These are phyloP conservation scores for grape (Vitis vinifera) DNA, from an alignment of 164 flowering plant species.

Conservation along the genomic window ASM3070453v1 NC_081805.1:25078001-25078500, in stretches of 20 bases:
- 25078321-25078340: slow-evolving; percentile 1
- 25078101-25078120: background rate
- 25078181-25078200: slow-evolving; percentile 1
- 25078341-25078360: slow-evolving; percentile 34
- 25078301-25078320: slow-evolving; percentile 17
- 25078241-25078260: slow-evolving; percentile 2
- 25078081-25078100: slow-evolving; percentile 21
- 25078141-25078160: slow-evolving; percentile 18
- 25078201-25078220: slow-evolving; percentile 19
- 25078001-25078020: slow-evolving; percentile 21
- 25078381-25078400: background rate
- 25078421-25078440: slow-evolving; percentile 6
- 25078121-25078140: background rate
- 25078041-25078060: background rate
- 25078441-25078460: slow-evolving; percentile 8
- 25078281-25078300: slow-evolving; percentile 29
- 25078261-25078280: slow-evolving; percentile 16
- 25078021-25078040: slow-evolving; percentile 16
- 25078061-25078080: slow-evolving; percentile 18
- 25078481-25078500: background rate
- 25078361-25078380: slow-evolving; percentile 11
- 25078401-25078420: background rate
- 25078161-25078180: slow-evolving; percentile 19
- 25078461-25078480: slow-evolving; percentile 15
- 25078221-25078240: slow-evolving; percentile 21